These are phyloP conservation scores for Pestalotiopsis sp. DNA, from an alignment of 2,329 filamentous ascomycete genomes.

Conservation along the genomic window DNA sequence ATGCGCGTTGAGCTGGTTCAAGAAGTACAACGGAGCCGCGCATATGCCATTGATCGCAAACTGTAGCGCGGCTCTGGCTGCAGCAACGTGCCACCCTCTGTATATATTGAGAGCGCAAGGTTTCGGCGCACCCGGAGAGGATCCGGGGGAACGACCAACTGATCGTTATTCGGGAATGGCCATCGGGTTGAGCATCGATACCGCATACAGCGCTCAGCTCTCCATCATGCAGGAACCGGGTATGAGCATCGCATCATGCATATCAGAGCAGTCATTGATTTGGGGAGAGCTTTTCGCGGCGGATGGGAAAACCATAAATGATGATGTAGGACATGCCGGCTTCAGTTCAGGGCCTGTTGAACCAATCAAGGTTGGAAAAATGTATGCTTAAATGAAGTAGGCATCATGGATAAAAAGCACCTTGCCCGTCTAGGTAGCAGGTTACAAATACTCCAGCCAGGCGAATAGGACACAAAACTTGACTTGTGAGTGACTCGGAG, in stretches of 20 bases:
- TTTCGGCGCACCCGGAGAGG: background rate
- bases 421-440: background rate
- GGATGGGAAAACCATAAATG: background rate
- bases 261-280: background rate
- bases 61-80: constrained; percentile 13
- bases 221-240: background rate
- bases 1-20: constrained; percentile 7
- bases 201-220: background rate
- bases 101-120: background rate
- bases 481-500: too few relatives aligned
- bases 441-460: background rate
- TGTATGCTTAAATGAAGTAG: background rate
- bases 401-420: background rate
- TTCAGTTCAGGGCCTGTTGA: background rate
- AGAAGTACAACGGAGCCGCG: constrained; percentile 10
- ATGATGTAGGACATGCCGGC: background rate
- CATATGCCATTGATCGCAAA: constrained; percentile 12
- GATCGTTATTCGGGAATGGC: background rate
- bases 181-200: background rate
- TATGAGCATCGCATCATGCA: background rate
- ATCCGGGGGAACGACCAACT: background rate
- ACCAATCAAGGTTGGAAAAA: background rate
- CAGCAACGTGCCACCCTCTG: constrained; percentile 3
- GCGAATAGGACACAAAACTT: too few relatives aligned
- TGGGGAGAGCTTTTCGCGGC: background rate